Evolutionary conservation across 768 basidiomycete species (phyloP).

Genomic region (Lentinula lateritia): DNA sequence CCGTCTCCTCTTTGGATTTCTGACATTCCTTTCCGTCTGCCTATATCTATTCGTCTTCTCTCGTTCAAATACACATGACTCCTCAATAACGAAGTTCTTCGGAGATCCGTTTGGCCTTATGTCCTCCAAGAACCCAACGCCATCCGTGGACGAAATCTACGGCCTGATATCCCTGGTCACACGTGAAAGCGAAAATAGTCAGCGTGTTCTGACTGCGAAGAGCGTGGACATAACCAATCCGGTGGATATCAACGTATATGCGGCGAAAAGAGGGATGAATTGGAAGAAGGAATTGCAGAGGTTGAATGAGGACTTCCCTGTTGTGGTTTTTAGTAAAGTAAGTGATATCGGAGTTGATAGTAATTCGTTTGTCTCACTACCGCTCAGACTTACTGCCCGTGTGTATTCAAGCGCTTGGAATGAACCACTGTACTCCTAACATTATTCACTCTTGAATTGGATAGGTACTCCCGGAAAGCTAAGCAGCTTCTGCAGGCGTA

Average conservation of each 20-base stretch:
- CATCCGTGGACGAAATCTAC: conserved; percentile 53
- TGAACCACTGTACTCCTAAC: background rate
- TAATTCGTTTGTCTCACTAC: background rate
- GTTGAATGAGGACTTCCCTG: conserved; percentile 48
- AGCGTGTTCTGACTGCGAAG: conserved; percentile 32
- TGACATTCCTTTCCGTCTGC: background rate
- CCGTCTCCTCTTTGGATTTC: background rate
- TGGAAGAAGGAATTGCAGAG: conserved; percentile 37
- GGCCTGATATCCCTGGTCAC: conserved; percentile 67
- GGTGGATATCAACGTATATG: conserved; percentile 50
- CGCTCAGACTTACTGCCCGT: conserved; percentile 70
- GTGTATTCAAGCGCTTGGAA: conserved; percentile 21
- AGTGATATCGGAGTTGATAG: conserved; percentile 12
- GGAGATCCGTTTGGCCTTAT: background rate
- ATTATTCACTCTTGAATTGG: background rate
- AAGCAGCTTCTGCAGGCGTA: conserved; percentile 61
- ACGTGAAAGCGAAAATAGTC: conserved; percentile 31
- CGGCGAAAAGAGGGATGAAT: conserved; percentile 35
- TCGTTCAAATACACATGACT: conserved; percentile 20
- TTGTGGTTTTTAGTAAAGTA: conserved; percentile 83
- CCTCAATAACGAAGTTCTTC: background rate
- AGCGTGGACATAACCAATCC: conserved; percentile 42
- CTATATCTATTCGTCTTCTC: conserved; percentile 23
- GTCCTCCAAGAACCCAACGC: background rate
- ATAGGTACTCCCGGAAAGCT: conserved; percentile 53